Evolutionary conservation across 2,329 filamentous ascomycete genomes (phyloP), one percentile per base, ranked within the genome.

Genomic region (Epichloe gansuensis): DNA sequence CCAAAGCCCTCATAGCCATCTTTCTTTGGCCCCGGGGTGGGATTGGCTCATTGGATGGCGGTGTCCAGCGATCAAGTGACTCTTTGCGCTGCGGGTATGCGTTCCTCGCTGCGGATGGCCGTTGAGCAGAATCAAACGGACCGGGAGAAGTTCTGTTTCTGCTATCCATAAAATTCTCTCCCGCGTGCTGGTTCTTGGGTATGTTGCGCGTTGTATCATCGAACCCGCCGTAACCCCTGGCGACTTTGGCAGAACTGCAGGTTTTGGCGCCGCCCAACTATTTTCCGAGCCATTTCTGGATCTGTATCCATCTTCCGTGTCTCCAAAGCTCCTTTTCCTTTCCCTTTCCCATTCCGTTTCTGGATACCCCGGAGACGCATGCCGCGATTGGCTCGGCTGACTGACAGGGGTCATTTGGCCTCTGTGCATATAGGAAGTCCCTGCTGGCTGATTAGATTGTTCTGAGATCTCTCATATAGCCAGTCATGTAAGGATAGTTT

Each of bases 101-200:
- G 43, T 71, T 70, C 13, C 63, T 61, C n/a, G 58, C 59, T 28
- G 58, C 53, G 3, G 67, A 62, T 34, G 65, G 61, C 41, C 67
- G 69, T 58, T 69, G 67, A 56, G 62, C 67, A 35, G 74, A 65
- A 57, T 82, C 80, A 59, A 88, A 86, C 0, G 84, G 83, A 0
- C 82, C 83, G 1, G 83, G 80, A 1, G 80, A 75, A 61, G 87
- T 83, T 8, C 71, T 76, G 58, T 86, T 78, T 74, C 87, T 80
- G 50, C 81, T 77, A 56, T 79, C 75, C 59, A 85, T 61, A 31
- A 88, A 60, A 39, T 62, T 71, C 5, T 64, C 58, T 46, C 60
- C 59, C 5, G 59, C 58, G 13, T 31, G 25, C 17, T 50, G 51
- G 31, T 58, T 58, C 15, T 58, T 52, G 8, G 35, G 25, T 11